A percentile compares a stretch with the other conserved stretches of the same genome.
Evolutionary conservation across 2,329 filamentous ascomycete species (phyloP).

Genomic region (Cercospora sp.): DNA sequence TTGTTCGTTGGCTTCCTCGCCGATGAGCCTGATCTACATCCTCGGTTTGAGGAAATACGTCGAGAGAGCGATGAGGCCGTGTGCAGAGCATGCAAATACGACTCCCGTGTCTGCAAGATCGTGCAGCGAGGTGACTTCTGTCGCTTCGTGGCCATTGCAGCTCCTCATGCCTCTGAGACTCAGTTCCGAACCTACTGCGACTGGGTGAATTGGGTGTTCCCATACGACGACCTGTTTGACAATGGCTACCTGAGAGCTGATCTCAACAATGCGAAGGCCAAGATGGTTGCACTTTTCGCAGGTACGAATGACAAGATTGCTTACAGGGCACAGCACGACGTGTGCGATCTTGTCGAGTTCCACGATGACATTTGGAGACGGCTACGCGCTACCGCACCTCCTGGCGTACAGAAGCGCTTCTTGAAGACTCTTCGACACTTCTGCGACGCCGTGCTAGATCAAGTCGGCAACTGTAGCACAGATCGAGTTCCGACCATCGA

Average conservation of each 20-base stretch:
- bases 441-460: background rate
- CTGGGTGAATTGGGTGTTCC: slow-evolving; percentile 11
- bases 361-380: background rate
- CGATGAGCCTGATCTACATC: background rate
- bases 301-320: background rate
- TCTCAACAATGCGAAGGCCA: background rate
- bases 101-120: background rate
- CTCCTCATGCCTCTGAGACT: background rate
- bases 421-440: background rate
- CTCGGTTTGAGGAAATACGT: background rate
- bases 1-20: background rate
- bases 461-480: background rate
- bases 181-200: background rate
- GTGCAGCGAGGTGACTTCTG: background rate
- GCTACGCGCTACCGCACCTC: background rate
- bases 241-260: slow-evolving; percentile 7
- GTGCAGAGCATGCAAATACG: background rate
- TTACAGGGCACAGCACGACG: background rate
- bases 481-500: background rate
- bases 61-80: background rate
- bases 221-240: slow-evolving; percentile 13
- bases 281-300: background rate
- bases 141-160: background rate
- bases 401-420: background rate
- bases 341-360: background rate